These are phyloP conservation scores for Yarrowia deformans DNA, from an alignment of 805 yeast species.

Conservation along the genomic window DNA sequence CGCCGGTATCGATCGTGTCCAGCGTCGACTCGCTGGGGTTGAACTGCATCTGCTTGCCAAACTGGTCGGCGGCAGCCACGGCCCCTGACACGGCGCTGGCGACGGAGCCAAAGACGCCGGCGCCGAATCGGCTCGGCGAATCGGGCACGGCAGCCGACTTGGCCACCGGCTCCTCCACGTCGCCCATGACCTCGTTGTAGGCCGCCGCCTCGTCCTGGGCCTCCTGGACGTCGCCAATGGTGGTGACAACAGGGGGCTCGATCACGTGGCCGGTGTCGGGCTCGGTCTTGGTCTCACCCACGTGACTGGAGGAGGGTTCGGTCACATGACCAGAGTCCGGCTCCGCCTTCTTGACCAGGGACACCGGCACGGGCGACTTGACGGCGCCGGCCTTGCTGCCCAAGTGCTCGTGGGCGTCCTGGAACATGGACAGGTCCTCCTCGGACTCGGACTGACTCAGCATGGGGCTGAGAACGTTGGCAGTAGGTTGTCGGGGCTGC, in stretches of 20 bases:
- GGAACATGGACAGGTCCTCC: conserved; percentile 37
- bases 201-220: conserved; percentile 32
- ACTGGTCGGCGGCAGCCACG: conserved; percentile 37
- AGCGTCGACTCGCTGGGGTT: conserved; percentile 37
- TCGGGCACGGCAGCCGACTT: neutral
- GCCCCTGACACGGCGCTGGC: conserved; percentile 23
- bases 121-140: conserved; percentile 13
- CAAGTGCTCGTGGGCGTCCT: conserved; percentile 34
- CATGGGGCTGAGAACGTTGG: neutral
- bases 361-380: conserved; percentile 8
- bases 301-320: no score
- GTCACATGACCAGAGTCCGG: no score
- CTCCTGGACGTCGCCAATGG: conserved; percentile 25
- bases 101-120: conserved; percentile 28
- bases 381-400: no score
- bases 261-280: conserved; percentile 17
- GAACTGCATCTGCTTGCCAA: conserved; percentile 39
- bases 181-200: conserved; percentile 26
- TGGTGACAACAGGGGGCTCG: conserved; percentile 23
- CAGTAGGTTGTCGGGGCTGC: neutral
- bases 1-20: conserved; percentile 5
- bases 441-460: conserved; percentile 27
- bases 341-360: conserved; percentile 2
- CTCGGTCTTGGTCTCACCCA: conserved; percentile 25
- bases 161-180: neutral